These are phyloP conservation scores for Chalaropsis ovoidea DNA, from an alignment of 2,329 filamentous ascomycete species.

Conservation along the genomic window DNA sequence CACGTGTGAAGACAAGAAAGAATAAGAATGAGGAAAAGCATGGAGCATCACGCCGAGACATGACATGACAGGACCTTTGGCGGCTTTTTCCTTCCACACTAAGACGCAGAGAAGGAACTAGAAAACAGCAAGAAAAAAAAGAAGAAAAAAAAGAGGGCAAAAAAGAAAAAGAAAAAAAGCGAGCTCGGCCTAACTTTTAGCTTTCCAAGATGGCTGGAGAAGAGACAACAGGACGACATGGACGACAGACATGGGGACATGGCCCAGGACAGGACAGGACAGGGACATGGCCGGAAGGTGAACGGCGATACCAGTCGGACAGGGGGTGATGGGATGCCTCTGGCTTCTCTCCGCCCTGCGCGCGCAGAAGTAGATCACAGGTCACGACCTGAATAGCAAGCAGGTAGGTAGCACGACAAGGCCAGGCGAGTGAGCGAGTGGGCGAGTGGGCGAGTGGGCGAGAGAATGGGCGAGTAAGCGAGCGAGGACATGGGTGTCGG, in stretches of 20 bases:
- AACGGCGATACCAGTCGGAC: not conserved
- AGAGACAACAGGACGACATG: not conserved
- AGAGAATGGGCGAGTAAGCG: too few relatives aligned
- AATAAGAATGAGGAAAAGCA: not conserved
- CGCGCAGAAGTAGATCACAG: not conserved
- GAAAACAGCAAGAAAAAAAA: not conserved
- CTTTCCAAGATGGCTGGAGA: slow-evolving; percentile 3
- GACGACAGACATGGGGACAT: not conserved
- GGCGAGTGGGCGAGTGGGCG: too few relatives aligned
- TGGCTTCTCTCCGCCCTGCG: not conserved
- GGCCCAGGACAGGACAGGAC: not conserved
- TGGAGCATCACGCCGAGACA: slow-evolving; percentile 3
- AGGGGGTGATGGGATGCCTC: slow-evolving; percentile 13
- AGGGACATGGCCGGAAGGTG: not conserved
- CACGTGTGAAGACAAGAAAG: slow-evolving; percentile 2
- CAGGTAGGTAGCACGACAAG: not conserved
- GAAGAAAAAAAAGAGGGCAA: not conserved
- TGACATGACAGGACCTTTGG: not conserved
- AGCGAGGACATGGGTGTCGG: not conserved
- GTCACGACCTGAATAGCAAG: not conserved
- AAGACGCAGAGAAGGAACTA: slow-evolving; percentile 1
- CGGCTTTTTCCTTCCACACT: not conserved
- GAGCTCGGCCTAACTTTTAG: not conserved
- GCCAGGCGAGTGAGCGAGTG: not conserved
- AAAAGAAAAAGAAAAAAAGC: not conserved